A percentile compares a stretch with the other conserved stretches of the same genome.
phyloP scores from a whole-genome alignment of 805 yeast genomes.

The Candida mattraensis region DNA sequence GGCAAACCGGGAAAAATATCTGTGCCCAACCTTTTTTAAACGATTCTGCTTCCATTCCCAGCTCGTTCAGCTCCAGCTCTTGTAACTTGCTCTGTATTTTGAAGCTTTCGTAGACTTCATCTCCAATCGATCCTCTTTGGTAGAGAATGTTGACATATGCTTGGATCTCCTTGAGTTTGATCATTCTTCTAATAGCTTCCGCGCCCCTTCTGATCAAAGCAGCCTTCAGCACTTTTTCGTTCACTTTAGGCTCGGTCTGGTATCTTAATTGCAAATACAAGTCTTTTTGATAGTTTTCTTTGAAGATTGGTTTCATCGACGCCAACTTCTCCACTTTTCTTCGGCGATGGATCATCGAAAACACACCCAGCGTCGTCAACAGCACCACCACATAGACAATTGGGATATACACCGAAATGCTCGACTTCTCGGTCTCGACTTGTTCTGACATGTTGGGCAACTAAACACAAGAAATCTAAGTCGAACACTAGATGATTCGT shows the following conservation, averaged over 20 bases:
- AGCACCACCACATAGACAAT: slow-evolving; percentile 71
- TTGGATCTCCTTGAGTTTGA: slow-evolving; percentile 78
- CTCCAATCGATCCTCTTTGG: slow-evolving; percentile 89
- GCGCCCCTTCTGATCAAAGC: slow-evolving; percentile 65
- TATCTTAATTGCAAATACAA: slow-evolving; percentile 60
- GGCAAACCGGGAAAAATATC: slow-evolving; percentile 71
- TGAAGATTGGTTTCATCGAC: slow-evolving; percentile 71
- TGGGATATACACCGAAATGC: slow-evolving; percentile 68
- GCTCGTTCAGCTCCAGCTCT: slow-evolving; percentile 76
- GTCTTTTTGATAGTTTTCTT: slow-evolving; percentile 62
- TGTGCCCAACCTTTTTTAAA: slow-evolving; percentile 81
- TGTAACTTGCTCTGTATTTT: slow-evolving; percentile 74
- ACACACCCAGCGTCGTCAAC: slow-evolving; percentile 62
- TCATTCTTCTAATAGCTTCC: slow-evolving; percentile 80
- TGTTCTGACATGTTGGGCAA: slow-evolving; percentile 21
- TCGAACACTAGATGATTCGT: background rate
- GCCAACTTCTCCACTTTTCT: slow-evolving; percentile 54
- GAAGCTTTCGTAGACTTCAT: slow-evolving; percentile 79
- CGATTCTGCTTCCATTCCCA: slow-evolving; percentile 71
- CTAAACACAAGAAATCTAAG: too few species aligned
- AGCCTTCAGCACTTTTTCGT: slow-evolving; percentile 53
- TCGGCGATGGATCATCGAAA: slow-evolving; percentile 66
- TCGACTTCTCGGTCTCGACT: slow-evolving; percentile 30
- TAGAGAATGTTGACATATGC: slow-evolving; percentile 68
- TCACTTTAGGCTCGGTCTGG: slow-evolving; percentile 56